Evolutionary conservation across 108 stramenopile genomes (phyloP).

Genomic region (Conticribra guillardii): DNA sequence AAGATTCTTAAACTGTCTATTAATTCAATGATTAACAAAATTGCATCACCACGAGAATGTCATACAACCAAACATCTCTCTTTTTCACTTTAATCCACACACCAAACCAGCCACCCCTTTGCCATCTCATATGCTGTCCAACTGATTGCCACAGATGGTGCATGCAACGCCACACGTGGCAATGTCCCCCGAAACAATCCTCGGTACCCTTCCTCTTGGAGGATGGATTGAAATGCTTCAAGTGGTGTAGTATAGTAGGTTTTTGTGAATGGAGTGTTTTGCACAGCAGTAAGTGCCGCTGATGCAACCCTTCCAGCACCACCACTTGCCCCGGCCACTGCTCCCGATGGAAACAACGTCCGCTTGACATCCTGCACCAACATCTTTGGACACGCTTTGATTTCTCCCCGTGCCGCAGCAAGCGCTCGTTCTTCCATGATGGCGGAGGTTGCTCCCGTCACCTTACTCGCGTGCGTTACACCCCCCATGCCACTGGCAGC

Average conservation of each 20-base stretch:
- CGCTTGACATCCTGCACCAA: constrained; percentile 33
- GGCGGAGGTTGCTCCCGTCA: constrained; percentile 7
- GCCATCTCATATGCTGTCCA: constrained; percentile 98
- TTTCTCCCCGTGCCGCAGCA: constrained; percentile 36
- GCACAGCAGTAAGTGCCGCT: not conserved
- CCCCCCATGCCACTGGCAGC: too few species aligned
- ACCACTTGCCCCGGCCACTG: not conserved
- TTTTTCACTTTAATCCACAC: too few species aligned
- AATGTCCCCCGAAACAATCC: constrained; percentile 92
- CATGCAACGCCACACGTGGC: constrained; percentile 88
- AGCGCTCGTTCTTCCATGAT: constrained; percentile 44
- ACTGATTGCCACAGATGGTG: constrained; percentile 96
- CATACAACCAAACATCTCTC: too few species aligned
- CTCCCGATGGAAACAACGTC: constrained; percentile 23
- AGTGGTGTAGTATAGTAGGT: constrained; percentile 44
- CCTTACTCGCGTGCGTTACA: too few species aligned
- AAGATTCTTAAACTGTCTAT: too few species aligned
- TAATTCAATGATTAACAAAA: too few species aligned
- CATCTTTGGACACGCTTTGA: constrained; percentile 45
- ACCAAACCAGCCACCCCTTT: constrained; percentile 65
- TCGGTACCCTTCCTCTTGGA: constrained; percentile 80
- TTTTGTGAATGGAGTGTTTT: constrained; percentile 22
- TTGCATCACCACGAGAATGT: too few species aligned
- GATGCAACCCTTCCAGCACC: not conserved
- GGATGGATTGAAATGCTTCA: constrained; percentile 84